Evolutionary conservation across 208 protist species (phyloP).

Genomic region (Crithidia fasciculata): DNA sequence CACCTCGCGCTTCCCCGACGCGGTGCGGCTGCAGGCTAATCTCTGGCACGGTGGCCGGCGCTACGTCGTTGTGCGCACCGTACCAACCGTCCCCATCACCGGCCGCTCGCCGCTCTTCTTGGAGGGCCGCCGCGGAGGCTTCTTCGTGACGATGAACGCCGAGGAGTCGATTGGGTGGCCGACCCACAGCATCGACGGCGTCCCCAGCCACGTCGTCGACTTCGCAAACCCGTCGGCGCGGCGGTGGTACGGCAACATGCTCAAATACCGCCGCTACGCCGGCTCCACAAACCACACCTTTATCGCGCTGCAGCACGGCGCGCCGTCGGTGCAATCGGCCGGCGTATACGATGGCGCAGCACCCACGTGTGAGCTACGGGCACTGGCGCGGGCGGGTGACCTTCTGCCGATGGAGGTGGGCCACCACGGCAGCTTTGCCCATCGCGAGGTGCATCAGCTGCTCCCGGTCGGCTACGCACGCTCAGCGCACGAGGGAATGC

Average conservation of each 20-base stretch:
- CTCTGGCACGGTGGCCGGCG: conserved; percentile 76
- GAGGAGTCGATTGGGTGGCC: conserved; percentile 38
- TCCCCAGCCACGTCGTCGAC: conserved; percentile 92
- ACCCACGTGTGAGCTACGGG: conserved; percentile 62
- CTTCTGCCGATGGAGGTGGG: conserved; percentile 91
- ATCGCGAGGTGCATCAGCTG: conserved; percentile 97
- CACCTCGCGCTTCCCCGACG: conserved; percentile 86
- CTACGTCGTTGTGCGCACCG: conserved; percentile 95
- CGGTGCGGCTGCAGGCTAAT: conserved; percentile 82
- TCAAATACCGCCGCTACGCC: conserved; percentile 87
- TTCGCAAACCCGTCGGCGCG: conserved; percentile 86
- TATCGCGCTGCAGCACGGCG: conserved; percentile 97
- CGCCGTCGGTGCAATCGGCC: conserved; percentile 67
- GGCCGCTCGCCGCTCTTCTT: conserved; percentile 69
- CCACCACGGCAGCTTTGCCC: conserved; percentile 66
- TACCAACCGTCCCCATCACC: conserved; percentile 95
- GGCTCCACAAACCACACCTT: conserved; percentile 93
- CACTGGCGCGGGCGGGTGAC: conserved; percentile 19
- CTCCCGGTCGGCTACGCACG: conserved; percentile 91
- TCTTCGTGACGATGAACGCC: conserved; percentile 84
- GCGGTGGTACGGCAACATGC: conserved; percentile 88
- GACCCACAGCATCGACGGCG: conserved; percentile 35
- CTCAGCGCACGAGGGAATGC: conserved; percentile 75
- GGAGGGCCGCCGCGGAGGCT: conserved; percentile 57
- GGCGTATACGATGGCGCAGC: background rate